Evolutionary conservation across 768 basidiomycete species (phyloP).

Genomic region (Lyophyllum semitale): DNA sequence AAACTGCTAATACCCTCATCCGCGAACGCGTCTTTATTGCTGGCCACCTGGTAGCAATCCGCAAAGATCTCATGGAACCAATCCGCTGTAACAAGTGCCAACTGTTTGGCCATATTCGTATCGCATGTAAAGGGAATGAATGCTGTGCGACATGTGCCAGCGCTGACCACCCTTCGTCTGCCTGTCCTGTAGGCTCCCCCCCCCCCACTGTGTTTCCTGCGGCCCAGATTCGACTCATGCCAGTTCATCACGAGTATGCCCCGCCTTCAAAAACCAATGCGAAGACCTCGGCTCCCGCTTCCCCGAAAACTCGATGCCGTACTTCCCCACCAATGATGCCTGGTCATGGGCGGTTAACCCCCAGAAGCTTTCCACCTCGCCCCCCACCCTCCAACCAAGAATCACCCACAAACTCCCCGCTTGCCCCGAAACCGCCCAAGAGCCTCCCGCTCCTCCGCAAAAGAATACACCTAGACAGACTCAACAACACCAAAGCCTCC

Average conservation of each 20-base stretch:
- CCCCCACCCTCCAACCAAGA: not conserved
- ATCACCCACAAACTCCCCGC: not conserved
- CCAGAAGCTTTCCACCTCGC: not conserved
- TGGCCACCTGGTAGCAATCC: not conserved
- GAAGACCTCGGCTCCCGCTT: not conserved
- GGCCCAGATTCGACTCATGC: constrained; percentile 8
- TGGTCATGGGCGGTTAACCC: not conserved
- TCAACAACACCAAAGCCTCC: constrained; percentile 14
- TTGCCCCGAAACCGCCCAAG: constrained; percentile 29
- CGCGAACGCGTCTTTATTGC: not conserved
- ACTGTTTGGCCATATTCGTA: not conserved
- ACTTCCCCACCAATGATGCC: constrained; percentile 5
- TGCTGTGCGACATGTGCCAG: not conserved
- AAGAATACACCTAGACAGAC: constrained; percentile 19
- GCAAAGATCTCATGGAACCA: constrained; percentile 5
- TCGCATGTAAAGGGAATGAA: not conserved
- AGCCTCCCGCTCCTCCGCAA: constrained; percentile 15
- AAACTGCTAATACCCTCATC: not conserved
- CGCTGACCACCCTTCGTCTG: not conserved
- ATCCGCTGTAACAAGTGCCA: constrained; percentile 6
- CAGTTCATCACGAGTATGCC: not conserved
- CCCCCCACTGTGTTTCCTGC: not conserved
- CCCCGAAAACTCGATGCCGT: constrained; percentile 9
- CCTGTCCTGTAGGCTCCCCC: not conserved
- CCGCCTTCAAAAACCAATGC: not conserved